phyloP scores from a whole-genome alignment of 495 filamentous ascomycete species.

The Aspergillus mulundensis region DNA sequence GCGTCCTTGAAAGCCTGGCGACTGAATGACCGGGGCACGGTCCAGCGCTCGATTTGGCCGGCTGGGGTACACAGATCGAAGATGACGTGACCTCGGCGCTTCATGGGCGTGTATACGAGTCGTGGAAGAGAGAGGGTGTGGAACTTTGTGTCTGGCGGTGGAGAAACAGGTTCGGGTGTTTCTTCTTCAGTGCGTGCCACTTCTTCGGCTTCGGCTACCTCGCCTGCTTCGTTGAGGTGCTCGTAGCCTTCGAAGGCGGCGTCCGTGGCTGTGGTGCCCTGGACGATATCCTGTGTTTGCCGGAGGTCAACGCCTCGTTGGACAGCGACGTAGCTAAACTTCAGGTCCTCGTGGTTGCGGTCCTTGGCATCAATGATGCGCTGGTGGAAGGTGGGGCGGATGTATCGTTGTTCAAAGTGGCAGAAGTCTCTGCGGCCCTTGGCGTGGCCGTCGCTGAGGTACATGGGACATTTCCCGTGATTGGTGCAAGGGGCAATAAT shows the following conservation, averaged over 20 bases:
- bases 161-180: neutral
- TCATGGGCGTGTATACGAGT: slow-evolving; percentile 72
- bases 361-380: slow-evolving; percentile 64
- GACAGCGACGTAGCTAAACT: slow-evolving; percentile 86
- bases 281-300: slow-evolving; percentile 33
- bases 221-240: slow-evolving; percentile 18
- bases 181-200: neutral
- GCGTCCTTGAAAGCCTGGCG: slow-evolving; percentile 84
- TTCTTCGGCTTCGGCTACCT: neutral
- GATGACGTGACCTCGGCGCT: slow-evolving; percentile 80
- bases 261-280: slow-evolving; percentile 42
- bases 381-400: slow-evolving; percentile 79
- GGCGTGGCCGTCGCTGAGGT: slow-evolving; percentile 60
- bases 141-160: slow-evolving; percentile 22
- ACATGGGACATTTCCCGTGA: slow-evolving; percentile 86
- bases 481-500: slow-evolving; percentile 96
- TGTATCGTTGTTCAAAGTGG: slow-evolving; percentile 84
- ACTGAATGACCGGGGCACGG: slow-evolving; percentile 74
- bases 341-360: slow-evolving; percentile 83
- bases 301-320: slow-evolving; percentile 65
- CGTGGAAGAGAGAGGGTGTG: slow-evolving; percentile 72
- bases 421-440: slow-evolving; percentile 82
- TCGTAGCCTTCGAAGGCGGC: slow-evolving; percentile 51
- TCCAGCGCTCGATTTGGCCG: slow-evolving; percentile 91
- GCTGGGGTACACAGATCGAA: slow-evolving; percentile 87